Evolutionary conservation across 108 stramenopile genomes (phyloP).

Genomic region (Craspedostauros australis): DNA sequence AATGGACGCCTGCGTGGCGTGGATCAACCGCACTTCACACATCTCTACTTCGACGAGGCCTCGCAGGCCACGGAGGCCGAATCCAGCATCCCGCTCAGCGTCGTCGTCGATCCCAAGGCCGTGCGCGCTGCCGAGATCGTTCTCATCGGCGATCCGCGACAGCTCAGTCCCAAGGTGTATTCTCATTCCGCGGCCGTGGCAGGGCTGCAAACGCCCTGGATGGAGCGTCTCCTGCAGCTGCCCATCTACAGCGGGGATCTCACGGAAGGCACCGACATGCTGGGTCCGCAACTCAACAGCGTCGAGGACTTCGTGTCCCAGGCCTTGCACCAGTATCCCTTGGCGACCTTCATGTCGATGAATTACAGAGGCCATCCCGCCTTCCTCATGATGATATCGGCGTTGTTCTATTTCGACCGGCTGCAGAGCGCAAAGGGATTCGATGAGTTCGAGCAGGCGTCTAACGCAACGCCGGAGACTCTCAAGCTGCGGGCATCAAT

Average conservation of each 20-base stretch:
- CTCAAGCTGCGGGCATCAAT: too few species aligned
- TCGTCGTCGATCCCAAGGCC: slow-evolving; percentile 42
- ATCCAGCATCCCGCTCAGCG: slow-evolving; percentile 48
- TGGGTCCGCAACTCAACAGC: too few species aligned
- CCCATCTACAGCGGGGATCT: slow-evolving; percentile 29
- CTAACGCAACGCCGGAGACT: too few species aligned
- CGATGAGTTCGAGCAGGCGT: neutral
- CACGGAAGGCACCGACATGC: too few species aligned
- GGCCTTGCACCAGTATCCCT: slow-evolving; percentile 34
- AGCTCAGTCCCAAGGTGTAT: slow-evolving; percentile 48
- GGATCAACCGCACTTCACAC: slow-evolving; percentile 49
- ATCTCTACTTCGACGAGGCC: slow-evolving; percentile 74
- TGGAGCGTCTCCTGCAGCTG: slow-evolving; percentile 62
- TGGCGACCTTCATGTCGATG: slow-evolving; percentile 45
- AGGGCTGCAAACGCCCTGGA: slow-evolving; percentile 38
- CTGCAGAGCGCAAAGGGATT: slow-evolving; percentile 25
- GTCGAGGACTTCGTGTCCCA: too few species aligned
- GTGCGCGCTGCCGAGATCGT: slow-evolving; percentile 52
- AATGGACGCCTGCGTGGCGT: slow-evolving; percentile 18
- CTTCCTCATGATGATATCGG: slow-evolving; percentile 55
- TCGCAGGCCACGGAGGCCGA: slow-evolving; percentile 80
- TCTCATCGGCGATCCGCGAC: slow-evolving; percentile 59
- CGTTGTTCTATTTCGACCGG: slow-evolving; percentile 60
- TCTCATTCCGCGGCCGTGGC: slow-evolving; percentile 12
- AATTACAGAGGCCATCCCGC: slow-evolving; percentile 64